These are phyloP conservation scores for Auriculariales sp. DNA, from an alignment of 768 basidiomycete species.

Conservation along the genomic window DNA sequence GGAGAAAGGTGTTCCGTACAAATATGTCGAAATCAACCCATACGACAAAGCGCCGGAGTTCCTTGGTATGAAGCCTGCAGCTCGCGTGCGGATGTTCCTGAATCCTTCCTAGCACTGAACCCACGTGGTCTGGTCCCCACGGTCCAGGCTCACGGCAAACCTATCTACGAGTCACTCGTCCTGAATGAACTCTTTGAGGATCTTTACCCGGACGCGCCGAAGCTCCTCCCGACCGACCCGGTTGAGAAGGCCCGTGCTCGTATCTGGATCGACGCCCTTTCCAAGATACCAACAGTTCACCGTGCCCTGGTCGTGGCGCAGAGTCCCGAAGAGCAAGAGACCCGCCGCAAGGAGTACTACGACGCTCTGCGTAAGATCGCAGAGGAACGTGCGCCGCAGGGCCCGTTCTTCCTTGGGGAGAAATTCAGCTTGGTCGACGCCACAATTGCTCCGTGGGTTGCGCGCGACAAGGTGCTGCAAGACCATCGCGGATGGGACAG, in stretches of 20 bases:
- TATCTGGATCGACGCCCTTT: slow-evolving; percentile 44
- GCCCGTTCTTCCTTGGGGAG: slow-evolving; percentile 43
- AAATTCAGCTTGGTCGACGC: slow-evolving; percentile 13
- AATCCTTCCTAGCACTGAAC: slow-evolving; percentile 30
- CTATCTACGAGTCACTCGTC: slow-evolving; percentile 50
- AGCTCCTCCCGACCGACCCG: slow-evolving; percentile 38
- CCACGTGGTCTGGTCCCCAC: slow-evolving; percentile 58
- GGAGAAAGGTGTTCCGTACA: slow-evolving; percentile 51
- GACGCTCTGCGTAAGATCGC: slow-evolving; percentile 22
- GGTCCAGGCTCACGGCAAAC: slow-evolving; percentile 33
- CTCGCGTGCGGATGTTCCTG: not conserved
- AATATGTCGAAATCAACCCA: slow-evolving; percentile 53
- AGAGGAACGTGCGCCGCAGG: slow-evolving; percentile 19
- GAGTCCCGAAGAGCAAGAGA: slow-evolving; percentile 20
- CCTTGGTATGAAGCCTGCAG: slow-evolving; percentile 21
- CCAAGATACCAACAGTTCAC: slow-evolving; percentile 35
- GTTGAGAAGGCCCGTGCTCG: slow-evolving; percentile 34
- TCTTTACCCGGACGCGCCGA: slow-evolving; percentile 30
- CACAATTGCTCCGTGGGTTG: not conserved
- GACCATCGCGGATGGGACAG: slow-evolving; percentile 35
- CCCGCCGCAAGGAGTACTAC: no score
- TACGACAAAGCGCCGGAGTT: slow-evolving; percentile 53
- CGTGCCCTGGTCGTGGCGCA: slow-evolving; percentile 34
- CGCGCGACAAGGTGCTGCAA: not conserved
- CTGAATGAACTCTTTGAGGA: slow-evolving; percentile 58